Evolutionary conservation across 768 basidiomycete genomes (phyloP).

Genomic region (Rhizopogon salebrosus): DNA sequence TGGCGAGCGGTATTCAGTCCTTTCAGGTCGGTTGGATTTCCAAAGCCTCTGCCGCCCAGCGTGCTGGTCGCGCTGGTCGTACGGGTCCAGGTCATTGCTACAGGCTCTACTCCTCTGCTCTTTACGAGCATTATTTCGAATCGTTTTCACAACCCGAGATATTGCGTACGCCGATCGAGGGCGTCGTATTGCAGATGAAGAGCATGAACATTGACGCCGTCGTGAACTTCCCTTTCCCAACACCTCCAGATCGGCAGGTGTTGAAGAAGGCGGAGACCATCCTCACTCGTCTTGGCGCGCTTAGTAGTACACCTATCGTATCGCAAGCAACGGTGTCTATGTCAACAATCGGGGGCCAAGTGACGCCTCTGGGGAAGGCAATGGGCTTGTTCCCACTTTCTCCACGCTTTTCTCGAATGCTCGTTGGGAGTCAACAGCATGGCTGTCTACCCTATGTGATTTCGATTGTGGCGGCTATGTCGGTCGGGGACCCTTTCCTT

Average conservation of each 20-base stretch:
- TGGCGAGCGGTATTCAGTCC: conserved; percentile 77
- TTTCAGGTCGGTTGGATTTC: conserved; percentile 93
- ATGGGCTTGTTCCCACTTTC: conserved; percentile 95
- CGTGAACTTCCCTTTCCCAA: conserved; percentile 97
- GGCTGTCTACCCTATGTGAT: conserved; percentile 91
- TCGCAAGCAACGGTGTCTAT: conserved; percentile 13
- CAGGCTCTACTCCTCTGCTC: conserved; percentile 90
- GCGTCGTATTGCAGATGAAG: conserved; percentile 97
- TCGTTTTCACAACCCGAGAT: conserved; percentile 88
- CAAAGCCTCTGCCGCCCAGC: conserved; percentile 90
- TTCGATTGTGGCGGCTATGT: conserved; percentile 83
- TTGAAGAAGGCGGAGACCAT: conserved; percentile 79
- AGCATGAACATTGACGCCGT: conserved; percentile 97
- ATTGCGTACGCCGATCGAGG: conserved; percentile 92
- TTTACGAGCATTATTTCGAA: conserved; percentile 91
- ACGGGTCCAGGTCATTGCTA: conserved; percentile 99
- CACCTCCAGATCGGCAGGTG: conserved; percentile 77
- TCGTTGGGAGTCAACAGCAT: conserved; percentile 81
- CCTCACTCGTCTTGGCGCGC: conserved; percentile 78
- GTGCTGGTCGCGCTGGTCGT: conserved; percentile 94
- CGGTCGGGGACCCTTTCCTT: conserved; percentile 94
- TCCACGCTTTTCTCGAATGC: conserved; percentile 93
- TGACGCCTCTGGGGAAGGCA: conserved; percentile 84
- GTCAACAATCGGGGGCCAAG: conserved; percentile 47
- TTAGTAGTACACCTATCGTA: conserved; percentile 35